Percentiles rank a stretch among this genome's conserved stretches.
phyloP scores from a whole-genome alignment of 345 rosid genomes.

The Clausena lansium region DNA sequence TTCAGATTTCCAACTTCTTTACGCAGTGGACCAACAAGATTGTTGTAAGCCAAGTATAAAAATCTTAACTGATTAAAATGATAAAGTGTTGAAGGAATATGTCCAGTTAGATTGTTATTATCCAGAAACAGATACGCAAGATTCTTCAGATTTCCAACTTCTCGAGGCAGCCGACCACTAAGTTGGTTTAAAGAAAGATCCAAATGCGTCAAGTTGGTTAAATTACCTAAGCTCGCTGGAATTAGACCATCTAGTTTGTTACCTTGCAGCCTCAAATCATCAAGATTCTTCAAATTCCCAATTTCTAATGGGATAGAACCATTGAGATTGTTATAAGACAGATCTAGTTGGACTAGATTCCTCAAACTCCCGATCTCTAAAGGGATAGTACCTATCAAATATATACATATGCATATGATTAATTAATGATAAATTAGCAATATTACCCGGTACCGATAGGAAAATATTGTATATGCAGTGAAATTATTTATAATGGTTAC shows the following conservation, averaged over 20 bases:
- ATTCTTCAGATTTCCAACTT: background rate
- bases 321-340: too few relatives aligned
- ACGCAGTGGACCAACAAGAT: background rate
- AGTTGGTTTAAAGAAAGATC: background rate
- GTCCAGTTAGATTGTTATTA: background rate
- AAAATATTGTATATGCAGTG: too few relatives aligned
- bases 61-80: background rate
- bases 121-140: rapidly evolving
- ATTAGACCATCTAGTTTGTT: background rate
- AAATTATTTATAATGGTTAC: too few relatives aligned
- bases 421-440: too few relatives aligned
- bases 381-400: too few relatives aligned
- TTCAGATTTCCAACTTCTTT: background rate
- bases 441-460: too few relatives aligned
- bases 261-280: rapidly evolving
- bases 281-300: background rate
- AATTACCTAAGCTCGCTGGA: background rate
- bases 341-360: too few relatives aligned
- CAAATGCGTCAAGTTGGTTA: background rate
- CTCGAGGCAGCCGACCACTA: background rate
- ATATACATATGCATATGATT: too few relatives aligned
- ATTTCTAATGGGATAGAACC: background rate
- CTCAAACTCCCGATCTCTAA: too few relatives aligned
- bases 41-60: too few relatives aligned
- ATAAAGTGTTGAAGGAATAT: background rate